Evolutionary conservation across 768 basidiomycete genomes (phyloP).

Genomic region (Myochromella boudieri): DNA sequence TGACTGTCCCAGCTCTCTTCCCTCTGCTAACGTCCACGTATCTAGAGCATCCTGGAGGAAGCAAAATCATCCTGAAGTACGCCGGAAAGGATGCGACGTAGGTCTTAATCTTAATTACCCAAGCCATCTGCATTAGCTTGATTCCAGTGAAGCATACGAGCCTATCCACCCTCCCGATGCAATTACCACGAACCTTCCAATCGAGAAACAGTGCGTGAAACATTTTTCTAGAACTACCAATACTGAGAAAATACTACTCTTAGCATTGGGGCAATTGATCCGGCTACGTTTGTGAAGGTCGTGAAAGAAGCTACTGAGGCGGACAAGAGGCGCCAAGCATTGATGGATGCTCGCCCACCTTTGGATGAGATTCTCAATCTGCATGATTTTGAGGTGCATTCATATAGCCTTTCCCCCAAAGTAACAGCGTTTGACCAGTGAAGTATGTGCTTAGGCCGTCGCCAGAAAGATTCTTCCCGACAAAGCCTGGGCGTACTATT

Average conservation of each 20-base stretch:
- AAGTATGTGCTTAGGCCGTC: slow-evolving; percentile 53
- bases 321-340: slow-evolving; percentile 65
- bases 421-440: background rate
- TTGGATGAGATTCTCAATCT: slow-evolving; percentile 81
- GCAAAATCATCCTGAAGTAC: slow-evolving; percentile 81
- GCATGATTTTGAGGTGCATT: slow-evolving; percentile 85
- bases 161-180: slow-evolving; percentile 85
- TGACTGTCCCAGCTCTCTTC: slow-evolving; percentile 5
- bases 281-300: slow-evolving; percentile 59
- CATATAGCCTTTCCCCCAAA: background rate
- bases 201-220: slow-evolving; percentile 71
- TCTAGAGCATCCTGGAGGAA: slow-evolving; percentile 76
- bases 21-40: slow-evolving; percentile 1
- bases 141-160: slow-evolving; percentile 67
- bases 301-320: slow-evolving; percentile 64
- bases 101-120: slow-evolving; percentile 23
- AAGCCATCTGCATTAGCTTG: slow-evolving; percentile 4
- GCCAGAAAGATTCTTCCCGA: slow-evolving; percentile 77
- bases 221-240: background rate
- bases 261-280: slow-evolving; percentile 72
- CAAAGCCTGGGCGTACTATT: slow-evolving; percentile 95
- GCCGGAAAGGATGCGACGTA: slow-evolving; percentile 88
- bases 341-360: slow-evolving; percentile 63
- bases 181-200: slow-evolving; percentile 70
- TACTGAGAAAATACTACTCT: slow-evolving; percentile 5